Evolutionary conservation across 2,329 filamentous ascomycete species (phyloP), one percentile per base, ranked within the genome.

Genomic region (Claviceps maximensis): DNA sequence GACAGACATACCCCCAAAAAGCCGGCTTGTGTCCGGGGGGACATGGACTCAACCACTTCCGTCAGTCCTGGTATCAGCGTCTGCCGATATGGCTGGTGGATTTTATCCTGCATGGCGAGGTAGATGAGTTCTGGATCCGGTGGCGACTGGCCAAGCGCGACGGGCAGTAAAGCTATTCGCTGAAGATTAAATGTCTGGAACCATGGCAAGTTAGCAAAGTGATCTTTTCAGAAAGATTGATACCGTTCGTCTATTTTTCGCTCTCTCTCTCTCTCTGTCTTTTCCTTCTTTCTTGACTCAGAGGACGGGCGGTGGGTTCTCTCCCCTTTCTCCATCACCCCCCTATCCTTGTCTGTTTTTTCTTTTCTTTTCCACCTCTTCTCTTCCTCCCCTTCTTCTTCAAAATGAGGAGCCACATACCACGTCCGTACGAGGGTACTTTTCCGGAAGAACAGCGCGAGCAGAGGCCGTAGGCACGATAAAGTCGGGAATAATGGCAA

Each of bases 61-160:
- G 87, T 86, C 54, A 98, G 77, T 0, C 91, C 93, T 1, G 93
- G 93, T 60, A 98, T 95, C 57, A 98, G 79, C 2, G 80, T 85
- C 70, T 93, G 85, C 52, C 93, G 85, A 74, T 98, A 97, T 45
- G 89, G 93, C 70, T 98, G 93, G 72, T 98, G 93, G 56, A 98
- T 82, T 71, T 90, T 95, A 74, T 98, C 93, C 72, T 97, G 93
- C 93, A 98, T 98, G 47, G 90, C 91, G 48, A 94, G 83, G 73
- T 94, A 94, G 67, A 98, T 98, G 69, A 95, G 85, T 62, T 94
- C 85, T 23, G 93, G 85, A 65, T 96, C 86, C 1, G 90, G 91
- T 10, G 93, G 91, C 8, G 87, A 91, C 67, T 89, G 84, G 58
- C 90, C 89, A 47, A 98, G 78, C 1, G 90, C 90, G 12, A 89